Base-by-base conservation (phyloP, 257 asterid species). In the Lycium ferocissimum region DNA sequence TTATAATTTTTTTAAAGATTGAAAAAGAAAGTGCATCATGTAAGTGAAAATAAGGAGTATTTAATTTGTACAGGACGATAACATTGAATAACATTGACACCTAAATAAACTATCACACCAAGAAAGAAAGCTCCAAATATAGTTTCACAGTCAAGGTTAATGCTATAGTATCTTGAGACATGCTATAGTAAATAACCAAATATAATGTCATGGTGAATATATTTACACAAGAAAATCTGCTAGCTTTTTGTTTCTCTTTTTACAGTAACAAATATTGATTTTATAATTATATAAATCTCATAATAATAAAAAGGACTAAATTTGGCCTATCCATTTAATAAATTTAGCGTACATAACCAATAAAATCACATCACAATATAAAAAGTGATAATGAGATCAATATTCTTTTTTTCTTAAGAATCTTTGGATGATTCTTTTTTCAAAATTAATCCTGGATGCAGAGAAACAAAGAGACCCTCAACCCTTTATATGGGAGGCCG, bases 341-440 rank as follows among this genome's bases (percentile, higher is more conserved):
- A 26, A 26, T 26, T 26, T 54, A 37, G 53, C 6, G 37, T 54
- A 15, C 70, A 58, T 38, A 26, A 26, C 1, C 33, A 26, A 26
- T 26, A 58, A 80, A 80, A 80, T 58, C 83, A 37, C 10, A 40
- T 17, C 35, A 56, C 35, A 37, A 33, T 80, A 80, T 37, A 80
- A 80, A 54, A 57, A 57, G 5, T 15, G n/a, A 80, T 57, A 37
- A 79, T 37, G 83, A 35, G 51, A 79, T 79, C 54, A 79, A 54
- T 26, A 26, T 26, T 9, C 18, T 35, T 35, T 56, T 70, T 56
- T 35, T 57, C 35, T 20, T 79, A 56, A 79, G 69, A 79, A 79
- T 79, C 54, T 40, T 35, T 79, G 83, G 53, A 56, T 79, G 37
- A 56, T 88, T 85, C 87, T 18, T 83, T 86, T 61, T 72, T 79